phyloP scores from a whole-genome alignment of 352 stramenopile genomes.

The Thraustochytrium sp. region DNA sequence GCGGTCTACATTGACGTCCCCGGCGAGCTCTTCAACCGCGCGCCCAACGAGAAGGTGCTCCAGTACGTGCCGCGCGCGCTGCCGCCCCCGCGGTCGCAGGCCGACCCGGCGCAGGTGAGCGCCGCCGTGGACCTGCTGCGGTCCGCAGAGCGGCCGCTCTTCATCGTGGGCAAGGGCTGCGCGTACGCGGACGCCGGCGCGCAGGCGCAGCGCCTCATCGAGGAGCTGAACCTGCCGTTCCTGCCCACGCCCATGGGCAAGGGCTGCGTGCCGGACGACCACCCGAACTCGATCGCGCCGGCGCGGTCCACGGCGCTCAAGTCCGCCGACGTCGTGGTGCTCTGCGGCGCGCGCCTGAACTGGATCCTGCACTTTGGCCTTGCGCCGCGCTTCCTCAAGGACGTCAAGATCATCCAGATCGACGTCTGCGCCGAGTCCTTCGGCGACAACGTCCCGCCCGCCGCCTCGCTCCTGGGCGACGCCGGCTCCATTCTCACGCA shows the following conservation, averaged over 20 bases:
- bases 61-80: not conserved
- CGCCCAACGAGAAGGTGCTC: not conserved
- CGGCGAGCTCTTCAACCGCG: conserved; percentile 32
- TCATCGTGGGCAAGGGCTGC: conserved; percentile 47
- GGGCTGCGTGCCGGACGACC: conserved; percentile 44
- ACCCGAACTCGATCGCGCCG: conserved; percentile 18
- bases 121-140: not conserved
- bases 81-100: not conserved
- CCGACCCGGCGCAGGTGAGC: conserved; percentile 2
- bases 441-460: not conserved
- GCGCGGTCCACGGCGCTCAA: conserved; percentile 44
- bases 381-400: conserved; percentile 22
- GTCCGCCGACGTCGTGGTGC: conserved; percentile 41
- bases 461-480: not conserved
- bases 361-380: conserved; percentile 48
- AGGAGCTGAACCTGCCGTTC: conserved; percentile 35
- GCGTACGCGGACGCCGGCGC: not conserved
- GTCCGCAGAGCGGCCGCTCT: conserved; percentile 3
- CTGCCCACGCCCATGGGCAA: conserved; percentile 47
- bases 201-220: conserved; percentile 25
- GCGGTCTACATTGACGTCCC: conserved; percentile 46
- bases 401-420: conserved; percentile 48
- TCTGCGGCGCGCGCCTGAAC: conserved; percentile 43
- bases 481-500: not conserved
- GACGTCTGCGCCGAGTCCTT: conserved; percentile 40